Percentiles rank a stretch among this genome's conserved stretches.
phyloP scores from a whole-genome alignment of 495 filamentous ascomycete species.

The Neurospora sublineolata region DNA sequence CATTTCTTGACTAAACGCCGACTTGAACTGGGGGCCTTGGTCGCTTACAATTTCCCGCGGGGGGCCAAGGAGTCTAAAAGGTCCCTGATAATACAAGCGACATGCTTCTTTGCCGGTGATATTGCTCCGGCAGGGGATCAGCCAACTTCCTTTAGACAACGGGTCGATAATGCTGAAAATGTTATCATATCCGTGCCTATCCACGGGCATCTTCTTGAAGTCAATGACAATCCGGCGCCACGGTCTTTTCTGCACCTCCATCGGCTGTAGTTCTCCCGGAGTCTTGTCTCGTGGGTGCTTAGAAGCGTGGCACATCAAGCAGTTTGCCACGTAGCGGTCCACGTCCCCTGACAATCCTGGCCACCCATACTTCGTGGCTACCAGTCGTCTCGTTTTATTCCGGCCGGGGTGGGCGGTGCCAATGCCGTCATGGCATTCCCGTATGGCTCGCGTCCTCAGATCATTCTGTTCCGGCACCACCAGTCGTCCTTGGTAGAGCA shows the following conservation, averaged over 20 bases:
- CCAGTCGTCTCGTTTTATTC: neutral
- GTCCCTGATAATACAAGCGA: neutral
- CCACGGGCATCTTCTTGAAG: constrained; percentile 1
- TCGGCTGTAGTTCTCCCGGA: neutral
- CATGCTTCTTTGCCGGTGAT: too few species aligned
- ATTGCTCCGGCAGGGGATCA: too few species aligned
- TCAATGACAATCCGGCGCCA: neutral
- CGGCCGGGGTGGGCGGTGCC: neutral
- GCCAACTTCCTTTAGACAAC: too few species aligned
- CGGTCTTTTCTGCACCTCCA: neutral
- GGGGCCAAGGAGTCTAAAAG: neutral
- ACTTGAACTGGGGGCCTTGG: neutral
- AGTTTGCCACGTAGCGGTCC: neutral
- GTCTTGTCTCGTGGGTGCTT: constrained; percentile 1
- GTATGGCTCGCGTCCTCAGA: neutral
- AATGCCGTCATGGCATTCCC: neutral
- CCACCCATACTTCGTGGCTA: neutral
- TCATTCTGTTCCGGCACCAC: neutral
- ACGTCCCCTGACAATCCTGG: neutral
- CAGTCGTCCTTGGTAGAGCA: neutral
- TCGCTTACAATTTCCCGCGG: neutral
- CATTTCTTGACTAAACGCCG: neutral
- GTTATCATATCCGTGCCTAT: neutral
- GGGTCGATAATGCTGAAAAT: neutral
- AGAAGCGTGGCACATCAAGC: neutral